phyloP scores from a whole-genome alignment of 2,329 filamentous ascomycete genomes.

The Emydomyces testavorans region DNA sequence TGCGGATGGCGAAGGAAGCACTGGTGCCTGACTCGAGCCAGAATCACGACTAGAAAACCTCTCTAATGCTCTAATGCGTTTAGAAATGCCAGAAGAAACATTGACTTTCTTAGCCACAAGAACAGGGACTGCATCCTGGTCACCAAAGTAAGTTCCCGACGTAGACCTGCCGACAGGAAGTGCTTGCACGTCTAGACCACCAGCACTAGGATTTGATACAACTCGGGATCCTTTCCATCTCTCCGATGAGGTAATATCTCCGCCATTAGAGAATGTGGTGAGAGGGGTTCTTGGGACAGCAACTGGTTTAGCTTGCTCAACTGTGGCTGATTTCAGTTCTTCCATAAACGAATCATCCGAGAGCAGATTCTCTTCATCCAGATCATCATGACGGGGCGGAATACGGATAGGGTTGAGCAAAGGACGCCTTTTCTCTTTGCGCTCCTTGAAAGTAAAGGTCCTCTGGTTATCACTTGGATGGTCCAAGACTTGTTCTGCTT shows the following conservation, averaged over 20 bases:
- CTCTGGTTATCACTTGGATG: constrained; percentile 17
- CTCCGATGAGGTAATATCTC: constrained; percentile 23
- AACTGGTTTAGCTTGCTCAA: constrained; percentile 73
- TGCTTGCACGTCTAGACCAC: constrained; percentile 24
- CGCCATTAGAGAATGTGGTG: constrained; percentile 44
- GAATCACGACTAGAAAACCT: constrained; percentile 52
- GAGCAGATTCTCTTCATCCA: constrained; percentile 34
- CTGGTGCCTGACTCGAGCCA: constrained; percentile 23
- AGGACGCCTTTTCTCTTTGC: constrained; percentile 28
- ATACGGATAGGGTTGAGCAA: constrained; percentile 44
- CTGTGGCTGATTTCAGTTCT: constrained; percentile 67
- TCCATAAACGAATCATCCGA: constrained; percentile 71
- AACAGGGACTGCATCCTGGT: constrained; percentile 29
- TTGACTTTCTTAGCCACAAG: constrained; percentile 62
- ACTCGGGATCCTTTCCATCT: constrained; percentile 30
- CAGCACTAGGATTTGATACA: constrained; percentile 31
- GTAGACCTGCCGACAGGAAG: constrained; percentile 29
- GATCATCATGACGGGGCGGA: constrained; percentile 28
- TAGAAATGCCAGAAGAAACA: constrained; percentile 81
- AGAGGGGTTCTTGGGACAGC: constrained; percentile 74
- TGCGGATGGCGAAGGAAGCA: constrained; percentile 22
- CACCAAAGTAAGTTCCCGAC: constrained; percentile 28
- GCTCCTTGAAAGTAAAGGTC: constrained; percentile 25
- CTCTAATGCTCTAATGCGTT: constrained; percentile 85
- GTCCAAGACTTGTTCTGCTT: neutral